Evolutionary conservation across 2,329 filamentous ascomycete genomes (phyloP), one percentile per base, ranked within the genome.

Genomic region (Cercospora sp.): DNA sequence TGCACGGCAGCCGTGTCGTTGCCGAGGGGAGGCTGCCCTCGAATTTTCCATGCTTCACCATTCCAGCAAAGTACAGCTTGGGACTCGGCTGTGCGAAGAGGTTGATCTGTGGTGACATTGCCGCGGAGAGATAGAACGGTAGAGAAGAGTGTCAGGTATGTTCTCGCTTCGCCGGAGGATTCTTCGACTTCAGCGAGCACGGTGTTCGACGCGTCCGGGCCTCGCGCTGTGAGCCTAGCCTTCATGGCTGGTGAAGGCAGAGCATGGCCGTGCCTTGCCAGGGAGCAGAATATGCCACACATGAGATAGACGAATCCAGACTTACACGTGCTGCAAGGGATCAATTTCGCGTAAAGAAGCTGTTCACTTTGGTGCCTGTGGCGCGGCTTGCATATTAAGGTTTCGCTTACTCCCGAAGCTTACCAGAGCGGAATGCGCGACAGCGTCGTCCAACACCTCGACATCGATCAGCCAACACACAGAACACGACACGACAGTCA

Each of bases 121-220:
- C 94, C 94, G 73, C 95, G 88, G n/a, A 99, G 83, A 3, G 93
- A 89, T n/a, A 98, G 86, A 0, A 99, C 94, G 0, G 93, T 96
- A 6, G 94, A 95, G 12, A 88, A 86, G 75, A 96, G 91, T 16
- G 83, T 85, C 69, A 94, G 63, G 18, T 33, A 58, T 57, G 10
- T 18, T 59, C 18, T 33, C 12, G 23, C 30, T 36, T 20, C 10
- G 30, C n/a, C 9, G 28, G 33, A 45, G 20, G 39, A 20, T 10
- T 18, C 36, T 33, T 60, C 53, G 13, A 28, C 31, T 16, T 39
- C 26, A 53, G 69, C 31, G 7, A 55, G 55, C 18, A 72, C 42
- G 20, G 57, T 48, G 36, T 68, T 69, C 51, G 69, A 68, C 23
- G 72, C 72, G 66, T 79, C 77, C 6, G 77, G 77, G 13, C 77